Percentiles rank a stretch among this genome's conserved stretches.
phyloP scores from a whole-genome alignment of 2,329 filamentous ascomycete genomes.

The Curvularia verruculosa region DNA sequence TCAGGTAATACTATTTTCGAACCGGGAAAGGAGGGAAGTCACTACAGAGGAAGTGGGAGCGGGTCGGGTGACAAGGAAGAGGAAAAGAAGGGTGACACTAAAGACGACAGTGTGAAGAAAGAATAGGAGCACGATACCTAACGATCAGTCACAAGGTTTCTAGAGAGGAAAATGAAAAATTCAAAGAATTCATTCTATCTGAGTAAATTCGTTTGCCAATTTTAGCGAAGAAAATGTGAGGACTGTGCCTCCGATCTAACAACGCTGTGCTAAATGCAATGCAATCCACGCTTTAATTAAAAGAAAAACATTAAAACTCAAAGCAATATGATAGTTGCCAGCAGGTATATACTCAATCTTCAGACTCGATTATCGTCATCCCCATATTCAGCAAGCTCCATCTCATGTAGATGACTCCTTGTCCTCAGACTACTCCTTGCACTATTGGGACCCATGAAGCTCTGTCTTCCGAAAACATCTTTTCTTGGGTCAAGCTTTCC shows the following conservation, averaged over 20 bases:
- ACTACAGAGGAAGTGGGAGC: constrained; percentile 32
- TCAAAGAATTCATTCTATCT: not conserved
- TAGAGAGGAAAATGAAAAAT: not conserved
- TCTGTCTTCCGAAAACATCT: constrained; percentile 32
- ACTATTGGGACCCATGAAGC: constrained; percentile 28
- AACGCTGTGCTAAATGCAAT: not conserved
- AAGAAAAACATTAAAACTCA: not conserved
- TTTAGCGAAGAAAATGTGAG: not conserved
- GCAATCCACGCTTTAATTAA: not conserved
- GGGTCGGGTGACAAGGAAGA: constrained; percentile 38
- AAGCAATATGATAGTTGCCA: not conserved
- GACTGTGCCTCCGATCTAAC: not conserved
- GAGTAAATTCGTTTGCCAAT: not conserved
- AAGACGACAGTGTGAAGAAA: constrained; percentile 18
- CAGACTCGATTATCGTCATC: not conserved
- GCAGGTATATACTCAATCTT: not conserved
- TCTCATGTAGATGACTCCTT: constrained; percentile 38
- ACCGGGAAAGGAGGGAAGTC: constrained; percentile 36
- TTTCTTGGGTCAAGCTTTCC: constrained; percentile 25
- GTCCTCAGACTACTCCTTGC: constrained; percentile 35
- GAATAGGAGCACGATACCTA: not conserved
- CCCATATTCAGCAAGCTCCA: constrained; percentile 30
- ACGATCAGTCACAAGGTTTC: not conserved
- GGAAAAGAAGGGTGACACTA: constrained; percentile 20
- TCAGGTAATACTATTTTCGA: constrained; percentile 38